Evolutionary conservation across 2,329 filamentous ascomycete species (phyloP), one percentile per base, ranked within the genome.

Genomic region (Trichothecium roseum): DNA sequence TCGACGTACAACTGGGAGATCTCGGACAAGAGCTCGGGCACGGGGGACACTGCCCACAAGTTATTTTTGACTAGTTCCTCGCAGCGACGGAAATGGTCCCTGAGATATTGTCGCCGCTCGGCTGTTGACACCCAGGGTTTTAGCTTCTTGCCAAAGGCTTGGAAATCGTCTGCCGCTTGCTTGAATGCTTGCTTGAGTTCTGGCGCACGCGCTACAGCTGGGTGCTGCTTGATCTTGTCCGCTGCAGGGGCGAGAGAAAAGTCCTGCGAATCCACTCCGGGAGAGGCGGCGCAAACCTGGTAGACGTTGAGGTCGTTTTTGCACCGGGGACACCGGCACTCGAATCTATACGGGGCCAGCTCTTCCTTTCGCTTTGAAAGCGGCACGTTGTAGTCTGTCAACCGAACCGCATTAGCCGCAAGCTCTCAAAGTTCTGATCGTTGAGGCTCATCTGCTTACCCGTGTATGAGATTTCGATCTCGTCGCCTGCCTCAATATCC

Each of bases 391-490:
- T 62, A 63, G 38, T 74, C 72, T 74, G 32, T n/a, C 27, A n/a
- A 16, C 32, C 6, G 24, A 14, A 20, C 5, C 13, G 12, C 3
- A 22, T 13, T 10, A 20, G 17, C 27, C 4, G 14, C 12, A n/a
- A n/a, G n/a, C n/a, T n/a, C n/a, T n/a, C n/a, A n/a, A n/a, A n/a
- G n/a, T n/a, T n/a, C n/a, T n/a, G n/a, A n/a, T n/a, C n/a, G n/a
- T n/a, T n/a, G n/a, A n/a, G n/a, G n/a, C n/a, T n/a, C n/a, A n/a
- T n/a, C n/a, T n/a, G 49, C 60, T 40, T 54, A 69, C 75, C 73
- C 26, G 74, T 71, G 43, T 80, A 80, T 2, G 72, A 76, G 24
- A 80, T 74, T 38, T 69, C 64, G 36, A 80, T 65, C 54, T 78
- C 71, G 18, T 77, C 66, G 7, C 64, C 72, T 22, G 57, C 48